These are phyloP conservation scores for Citrus hindsii DNA, from an alignment of 345 rosid species.

Conservation along the genomic window DNA sequence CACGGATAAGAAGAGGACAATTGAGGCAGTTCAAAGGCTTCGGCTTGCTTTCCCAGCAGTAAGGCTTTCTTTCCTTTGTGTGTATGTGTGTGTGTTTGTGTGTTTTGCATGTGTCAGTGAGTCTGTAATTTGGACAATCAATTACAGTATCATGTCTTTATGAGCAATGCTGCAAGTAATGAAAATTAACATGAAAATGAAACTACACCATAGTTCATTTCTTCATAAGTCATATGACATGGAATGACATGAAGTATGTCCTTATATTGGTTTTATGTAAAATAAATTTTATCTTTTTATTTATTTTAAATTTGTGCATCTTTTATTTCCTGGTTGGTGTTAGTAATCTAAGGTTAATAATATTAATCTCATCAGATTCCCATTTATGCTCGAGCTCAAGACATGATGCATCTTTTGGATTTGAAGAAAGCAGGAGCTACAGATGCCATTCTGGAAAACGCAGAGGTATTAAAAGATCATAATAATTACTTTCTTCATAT, in stretches of 20 bases:
- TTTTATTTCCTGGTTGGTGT: constrained; percentile 9
- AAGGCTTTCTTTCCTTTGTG: constrained; percentile 19
- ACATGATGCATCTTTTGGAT: constrained; percentile 76
- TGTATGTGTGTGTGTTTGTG: not conserved
- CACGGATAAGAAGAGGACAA: constrained; percentile 70
- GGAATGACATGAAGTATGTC: not conserved
- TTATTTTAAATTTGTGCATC: not conserved
- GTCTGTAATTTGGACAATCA: not conserved
- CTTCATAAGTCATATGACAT: not conserved
- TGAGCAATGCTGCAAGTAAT: not conserved
- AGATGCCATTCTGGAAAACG: constrained; percentile 84
- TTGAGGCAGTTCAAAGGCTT: constrained; percentile 86
- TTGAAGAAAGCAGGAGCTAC: constrained; percentile 92
- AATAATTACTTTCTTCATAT: not conserved
- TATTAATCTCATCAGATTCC: constrained; percentile 52
- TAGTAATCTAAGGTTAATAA: constrained; percentile 12
- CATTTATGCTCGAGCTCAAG: constrained; percentile 89
- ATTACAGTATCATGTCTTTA: not conserved
- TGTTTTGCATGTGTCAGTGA: not conserved
- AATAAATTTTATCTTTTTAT: not conserved
- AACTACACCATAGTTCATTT: not conserved
- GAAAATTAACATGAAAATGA: not conserved
- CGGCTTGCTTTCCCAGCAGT: constrained; percentile 87
- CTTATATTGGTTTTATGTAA: not conserved
- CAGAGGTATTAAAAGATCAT: constrained; percentile 52